Evolutionary conservation across 2,329 filamentous ascomycete genomes (phyloP), one percentile per base, ranked within the genome.

Genomic region (Paecilomyces niveus): DNA sequence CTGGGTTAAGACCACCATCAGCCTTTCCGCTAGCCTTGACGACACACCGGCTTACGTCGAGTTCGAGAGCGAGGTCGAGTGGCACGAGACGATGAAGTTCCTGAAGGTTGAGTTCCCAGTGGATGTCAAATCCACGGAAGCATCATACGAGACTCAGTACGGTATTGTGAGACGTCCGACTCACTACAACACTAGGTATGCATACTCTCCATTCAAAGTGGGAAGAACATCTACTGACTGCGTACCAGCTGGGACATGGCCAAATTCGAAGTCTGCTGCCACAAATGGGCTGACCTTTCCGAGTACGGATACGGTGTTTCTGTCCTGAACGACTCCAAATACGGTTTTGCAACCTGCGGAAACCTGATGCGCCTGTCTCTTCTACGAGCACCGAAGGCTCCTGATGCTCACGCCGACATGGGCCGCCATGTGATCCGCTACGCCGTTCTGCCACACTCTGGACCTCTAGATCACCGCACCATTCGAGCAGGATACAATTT

Each of bases 101-200:
- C 83, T 99, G 70, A 99, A 99, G 80, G 93, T 97, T 55, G 94
- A 99, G 73, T 99, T 99, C 76, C 93, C 94, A 0, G 92, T 97
- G 62, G 88, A 95, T 68, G 83, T 97, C 62, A 85, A 86, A 65
- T 97, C 93, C 75, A 96, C 89, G 0, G 92, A 97, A 75, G 94
- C 94, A 32, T 90, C 87, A 11, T 99, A 99, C 73, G 94, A 99
- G 75, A 96, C 91, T 7, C 92, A 96, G 68, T 97, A 90, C 69
- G 93, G 93, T 65, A 85, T 97, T 65, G 87, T 94, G 62, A 86
- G 86, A 65, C 85, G 94, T 31, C 93, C 94, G 2, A 99, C 94
- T 0, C 94, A 99, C 77, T 97, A 97, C 83, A 99, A 99, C 78
- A 99, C 94, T 2, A 89, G 81, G 78, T 85, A 83, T 65, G 72